Conservation (phyloP, 176 grass and related monocot genomes). For the Bothriochloa decipiens region DNA sequence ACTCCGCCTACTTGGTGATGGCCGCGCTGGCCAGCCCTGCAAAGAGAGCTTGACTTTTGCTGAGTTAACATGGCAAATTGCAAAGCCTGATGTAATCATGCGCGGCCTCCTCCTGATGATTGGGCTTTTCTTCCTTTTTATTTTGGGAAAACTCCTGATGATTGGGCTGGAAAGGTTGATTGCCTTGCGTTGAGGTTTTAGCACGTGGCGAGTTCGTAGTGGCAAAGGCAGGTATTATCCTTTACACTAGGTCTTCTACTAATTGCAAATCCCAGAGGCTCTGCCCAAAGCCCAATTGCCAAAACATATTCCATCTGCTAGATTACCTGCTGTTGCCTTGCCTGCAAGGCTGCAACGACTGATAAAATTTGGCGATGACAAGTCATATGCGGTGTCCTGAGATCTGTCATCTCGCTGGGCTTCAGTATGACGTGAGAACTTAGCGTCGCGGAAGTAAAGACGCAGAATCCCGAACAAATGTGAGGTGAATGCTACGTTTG, state of each 20-base stretch:
- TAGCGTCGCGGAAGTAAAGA: not conserved
- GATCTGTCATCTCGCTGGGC: not conserved
- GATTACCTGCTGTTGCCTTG: not conserved
- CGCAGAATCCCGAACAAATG: slow-evolving; percentile 7
- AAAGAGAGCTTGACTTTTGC: slow-evolving; percentile 27
- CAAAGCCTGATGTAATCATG: not conserved
- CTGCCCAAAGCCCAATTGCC: not conserved
- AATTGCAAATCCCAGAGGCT: not conserved
- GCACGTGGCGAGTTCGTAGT: slow-evolving; percentile 48
- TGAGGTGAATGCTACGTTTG: slow-evolving; percentile 9
- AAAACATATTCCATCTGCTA: not conserved
- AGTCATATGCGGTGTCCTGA: not conserved
- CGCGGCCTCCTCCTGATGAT: slow-evolving; percentile 14
- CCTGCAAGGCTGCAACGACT: not conserved
- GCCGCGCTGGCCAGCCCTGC: slow-evolving; percentile 16
- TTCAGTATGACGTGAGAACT: not conserved
- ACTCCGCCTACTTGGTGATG: not conserved
- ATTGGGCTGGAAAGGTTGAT: slow-evolving; percentile 32
- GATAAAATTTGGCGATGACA: not conserved
- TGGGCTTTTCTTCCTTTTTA: not conserved
- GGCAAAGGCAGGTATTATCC: slow-evolving; percentile 39
- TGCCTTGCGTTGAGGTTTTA: not conserved
- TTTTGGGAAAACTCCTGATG: not conserved
- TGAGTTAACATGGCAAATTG: slow-evolving; percentile 29
- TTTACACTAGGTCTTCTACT: not conserved